Evolutionary conservation across 2,329 filamentous ascomycete species (phyloP).

Genomic region (Ophioceras dolichostomum): DNA sequence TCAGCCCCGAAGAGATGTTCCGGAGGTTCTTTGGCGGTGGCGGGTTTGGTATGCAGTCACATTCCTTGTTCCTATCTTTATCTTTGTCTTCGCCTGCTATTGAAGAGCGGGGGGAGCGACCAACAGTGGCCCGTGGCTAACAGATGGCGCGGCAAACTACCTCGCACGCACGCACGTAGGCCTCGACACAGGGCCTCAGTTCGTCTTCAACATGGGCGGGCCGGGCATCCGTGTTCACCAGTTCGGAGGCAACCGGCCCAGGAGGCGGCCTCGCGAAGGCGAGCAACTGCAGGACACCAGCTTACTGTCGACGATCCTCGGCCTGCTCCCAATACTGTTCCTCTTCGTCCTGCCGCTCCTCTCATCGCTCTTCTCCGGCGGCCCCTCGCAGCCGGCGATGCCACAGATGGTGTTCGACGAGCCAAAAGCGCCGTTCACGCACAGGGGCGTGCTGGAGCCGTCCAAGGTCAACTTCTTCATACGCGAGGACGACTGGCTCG

Average conservation of each 20-base stretch:
- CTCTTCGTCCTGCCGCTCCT: constrained; percentile 80
- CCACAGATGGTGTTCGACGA: constrained; percentile 69
- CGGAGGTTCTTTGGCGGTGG: constrained; percentile 87
- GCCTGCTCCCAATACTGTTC: constrained; percentile 76
- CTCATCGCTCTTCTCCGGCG: constrained; percentile 61
- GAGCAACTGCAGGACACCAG: constrained; percentile 36
- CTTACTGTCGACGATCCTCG: constrained; percentile 47
- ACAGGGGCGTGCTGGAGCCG: constrained; percentile 24
- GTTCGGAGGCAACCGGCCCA: constrained; percentile 71
- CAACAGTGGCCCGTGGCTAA: too few relatives aligned
- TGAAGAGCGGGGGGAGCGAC: not conserved
- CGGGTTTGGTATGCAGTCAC: constrained; percentile 56
- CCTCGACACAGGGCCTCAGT: constrained; percentile 72
- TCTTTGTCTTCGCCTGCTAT: not conserved
- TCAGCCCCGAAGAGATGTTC: constrained; percentile 95
- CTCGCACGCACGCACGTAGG: constrained; percentile 26
- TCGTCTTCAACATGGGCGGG: constrained; percentile 91
- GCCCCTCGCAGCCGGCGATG: constrained; percentile 35
- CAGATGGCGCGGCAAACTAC: too few relatives aligned
- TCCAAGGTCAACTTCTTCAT: not conserved
- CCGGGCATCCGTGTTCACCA: constrained; percentile 91
- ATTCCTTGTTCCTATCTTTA: not conserved
- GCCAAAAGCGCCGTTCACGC: constrained; percentile 58
- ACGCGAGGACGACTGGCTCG: not conserved
- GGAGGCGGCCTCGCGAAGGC: constrained; percentile 54